Evolutionary conservation across 2,329 filamentous ascomycete species (phyloP).

Genomic region (Nemania abortiva): DNA sequence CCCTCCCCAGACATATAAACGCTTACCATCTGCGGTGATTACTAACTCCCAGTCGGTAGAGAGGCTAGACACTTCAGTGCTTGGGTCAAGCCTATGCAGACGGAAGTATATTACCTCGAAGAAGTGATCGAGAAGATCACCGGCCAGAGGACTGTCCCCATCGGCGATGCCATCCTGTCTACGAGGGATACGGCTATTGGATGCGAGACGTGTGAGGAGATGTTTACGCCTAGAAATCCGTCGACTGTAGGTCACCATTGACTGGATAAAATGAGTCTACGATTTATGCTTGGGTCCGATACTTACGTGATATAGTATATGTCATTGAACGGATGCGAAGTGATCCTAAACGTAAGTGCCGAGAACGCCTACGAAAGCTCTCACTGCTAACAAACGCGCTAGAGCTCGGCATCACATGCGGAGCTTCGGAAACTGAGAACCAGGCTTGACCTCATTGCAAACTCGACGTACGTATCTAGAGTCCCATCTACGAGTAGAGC

Average conservation of each 20-base stretch:
- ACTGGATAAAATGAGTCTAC: too few species aligned
- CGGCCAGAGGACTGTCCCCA: conserved; percentile 53
- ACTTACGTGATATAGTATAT: conserved; percentile 9
- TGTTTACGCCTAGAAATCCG: conserved; percentile 34
- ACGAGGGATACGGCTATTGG: conserved; percentile 56
- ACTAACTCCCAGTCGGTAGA: too few species aligned
- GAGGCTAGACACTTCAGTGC: conserved; percentile 53
- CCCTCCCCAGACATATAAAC: too few species aligned
- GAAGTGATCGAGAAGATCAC: conserved; percentile 49
- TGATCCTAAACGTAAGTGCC: conserved; percentile 29
- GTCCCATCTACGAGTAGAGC: too few species aligned
- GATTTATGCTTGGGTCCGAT: too few species aligned
- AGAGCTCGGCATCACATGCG: conserved; percentile 35
- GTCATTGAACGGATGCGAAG: conserved; percentile 28
- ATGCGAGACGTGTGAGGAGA: conserved; percentile 54
- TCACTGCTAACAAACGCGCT: background rate
- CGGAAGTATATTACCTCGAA: conserved; percentile 56
- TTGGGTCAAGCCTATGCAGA: conserved; percentile 53
- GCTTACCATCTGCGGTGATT: too few species aligned
- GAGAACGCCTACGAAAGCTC: background rate
- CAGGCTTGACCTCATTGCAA: conserved; percentile 37
- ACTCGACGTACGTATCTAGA: conserved; percentile 35
- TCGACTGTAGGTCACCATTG: too few species aligned
- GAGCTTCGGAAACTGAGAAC: conserved; percentile 37
- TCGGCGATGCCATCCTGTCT: conserved; percentile 57